Conservation (phyloP, 805 yeast genomes). For the Priceomyces fermenticarens region DNA sequence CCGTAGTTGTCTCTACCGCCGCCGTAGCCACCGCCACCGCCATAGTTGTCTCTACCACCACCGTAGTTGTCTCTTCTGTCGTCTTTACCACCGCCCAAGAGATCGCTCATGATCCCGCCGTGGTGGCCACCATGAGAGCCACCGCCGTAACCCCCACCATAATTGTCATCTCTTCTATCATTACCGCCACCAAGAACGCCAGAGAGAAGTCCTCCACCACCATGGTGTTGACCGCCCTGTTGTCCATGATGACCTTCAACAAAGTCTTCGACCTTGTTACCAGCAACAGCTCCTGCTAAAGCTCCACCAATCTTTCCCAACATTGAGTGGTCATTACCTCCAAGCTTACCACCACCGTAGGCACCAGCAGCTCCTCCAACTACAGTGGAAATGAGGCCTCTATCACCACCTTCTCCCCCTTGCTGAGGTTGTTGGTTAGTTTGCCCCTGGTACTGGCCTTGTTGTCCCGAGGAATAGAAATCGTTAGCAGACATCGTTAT, state of each 20-base stretch:
- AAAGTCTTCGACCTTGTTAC: conserved; percentile 46
- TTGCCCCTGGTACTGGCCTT: conserved; percentile 26
- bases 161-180: conserved; percentile 5
- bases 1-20: neutral
- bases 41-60: neutral
- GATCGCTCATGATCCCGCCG: conserved; percentile 9
- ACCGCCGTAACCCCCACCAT: conserved; percentile 6
- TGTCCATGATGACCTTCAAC: conserved; percentile 21
- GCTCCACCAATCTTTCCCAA: conserved; percentile 53
- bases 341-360: conserved; percentile 45
- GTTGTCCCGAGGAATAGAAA: conserved; percentile 45
- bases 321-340: conserved; percentile 35
- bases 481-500: conserved; percentile 54
- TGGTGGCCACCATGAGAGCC: conserved; percentile 10
- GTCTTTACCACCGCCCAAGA: conserved; percentile 6
- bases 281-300: conserved; percentile 52
- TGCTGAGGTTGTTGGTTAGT: conserved; percentile 17
- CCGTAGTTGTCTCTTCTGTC: conserved; percentile 5
- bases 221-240: conserved; percentile 8
- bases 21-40: conserved; percentile 4
- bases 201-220: conserved; percentile 4
- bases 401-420: conserved; percentile 33
- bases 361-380: conserved; percentile 56
- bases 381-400: conserved; percentile 42
- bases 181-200: conserved; percentile 7